Evolutionary conservation across 2,329 filamentous ascomycete genomes (phyloP).

Genomic region (Neopestalotiopsis rosae): DNA sequence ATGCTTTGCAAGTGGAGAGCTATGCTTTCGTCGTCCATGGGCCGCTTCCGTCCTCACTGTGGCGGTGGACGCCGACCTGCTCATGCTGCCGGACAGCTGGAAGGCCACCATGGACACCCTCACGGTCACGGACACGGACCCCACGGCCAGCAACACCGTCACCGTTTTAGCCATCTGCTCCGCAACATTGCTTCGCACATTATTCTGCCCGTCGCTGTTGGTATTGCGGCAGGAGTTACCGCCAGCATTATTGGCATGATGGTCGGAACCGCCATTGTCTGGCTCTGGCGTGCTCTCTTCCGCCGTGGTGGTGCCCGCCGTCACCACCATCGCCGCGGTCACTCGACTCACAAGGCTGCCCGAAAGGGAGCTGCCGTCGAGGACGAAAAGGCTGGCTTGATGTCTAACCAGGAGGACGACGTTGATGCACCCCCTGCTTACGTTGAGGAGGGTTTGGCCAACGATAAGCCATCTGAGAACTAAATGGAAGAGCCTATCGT

Average conservation of each 20-base stretch:
- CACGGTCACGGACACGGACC: slow-evolving; percentile 14
- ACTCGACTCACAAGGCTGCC: slow-evolving; percentile 40
- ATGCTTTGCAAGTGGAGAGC: slow-evolving; percentile 59
- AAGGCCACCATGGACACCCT: slow-evolving; percentile 26
- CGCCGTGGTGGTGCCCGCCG: slow-evolving; percentile 42
- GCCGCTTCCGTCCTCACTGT: slow-evolving; percentile 45
- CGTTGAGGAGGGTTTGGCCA: slow-evolving; percentile 29
- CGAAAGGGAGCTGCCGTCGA: slow-evolving; percentile 41
- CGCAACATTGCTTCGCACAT: slow-evolving; percentile 66
- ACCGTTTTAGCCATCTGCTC: slow-evolving; percentile 53
- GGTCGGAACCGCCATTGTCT: slow-evolving; percentile 65
- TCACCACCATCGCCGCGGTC: slow-evolving; percentile 37
- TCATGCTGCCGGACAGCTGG: slow-evolving; percentile 30
- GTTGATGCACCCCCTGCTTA: slow-evolving; percentile 36
- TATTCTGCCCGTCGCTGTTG: slow-evolving; percentile 70
- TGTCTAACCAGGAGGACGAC: slow-evolving; percentile 44
- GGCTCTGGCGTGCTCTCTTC: slow-evolving; percentile 60
- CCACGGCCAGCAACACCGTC: slow-evolving; percentile 32
- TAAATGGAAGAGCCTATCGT: slow-evolving; percentile 24
- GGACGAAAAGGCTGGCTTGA: slow-evolving; percentile 58
- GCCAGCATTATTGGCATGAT: slow-evolving; percentile 73
- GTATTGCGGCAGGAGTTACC: slow-evolving; percentile 70
- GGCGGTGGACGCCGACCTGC: slow-evolving; percentile 36
- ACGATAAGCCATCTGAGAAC: slow-evolving; percentile 34
- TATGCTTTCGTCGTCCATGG: slow-evolving; percentile 50